Conservation (phyloP, 495 filamentous ascomycete genomes). For the Penicillium goetzii region DNA sequence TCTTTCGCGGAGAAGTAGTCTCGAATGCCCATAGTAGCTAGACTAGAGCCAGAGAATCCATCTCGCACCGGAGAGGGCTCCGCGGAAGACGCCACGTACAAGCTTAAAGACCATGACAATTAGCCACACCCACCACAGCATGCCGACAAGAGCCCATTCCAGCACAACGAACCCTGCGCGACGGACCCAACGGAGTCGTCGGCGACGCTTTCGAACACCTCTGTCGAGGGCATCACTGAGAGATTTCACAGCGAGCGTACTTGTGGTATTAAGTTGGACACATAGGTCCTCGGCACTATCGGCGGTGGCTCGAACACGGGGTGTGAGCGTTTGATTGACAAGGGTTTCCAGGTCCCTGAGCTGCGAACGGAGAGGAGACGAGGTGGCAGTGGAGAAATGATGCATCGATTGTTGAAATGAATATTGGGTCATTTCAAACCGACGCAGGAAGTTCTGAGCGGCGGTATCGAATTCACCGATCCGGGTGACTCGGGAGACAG, state of each 20-base stretch:
- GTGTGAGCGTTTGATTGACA: slow-evolving; percentile 61
- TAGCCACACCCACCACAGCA: slow-evolving; percentile 86
- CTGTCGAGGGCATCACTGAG: slow-evolving; percentile 77
- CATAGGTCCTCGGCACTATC: slow-evolving; percentile 78
- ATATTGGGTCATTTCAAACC: slow-evolving; percentile 58
- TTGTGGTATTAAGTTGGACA: slow-evolving; percentile 71
- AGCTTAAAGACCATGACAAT: slow-evolving; percentile 71
- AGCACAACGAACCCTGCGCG: slow-evolving; percentile 69
- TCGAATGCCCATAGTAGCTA: neutral
- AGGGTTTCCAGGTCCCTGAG: slow-evolving; percentile 55
- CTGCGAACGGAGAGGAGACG: slow-evolving; percentile 47
- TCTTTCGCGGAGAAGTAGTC: neutral
- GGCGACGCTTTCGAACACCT: slow-evolving; percentile 66
- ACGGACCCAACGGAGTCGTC: slow-evolving; percentile 73
- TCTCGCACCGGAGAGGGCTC: slow-evolving; percentile 57
- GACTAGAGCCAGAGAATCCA: slow-evolving; percentile 77
- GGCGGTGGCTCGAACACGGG: slow-evolving; percentile 63
- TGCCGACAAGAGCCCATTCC: slow-evolving; percentile 78
- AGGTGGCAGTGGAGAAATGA: slow-evolving; percentile 51
- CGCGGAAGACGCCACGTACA: slow-evolving; percentile 61
- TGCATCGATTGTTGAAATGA: slow-evolving; percentile 58
- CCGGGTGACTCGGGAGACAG: slow-evolving; percentile 56
- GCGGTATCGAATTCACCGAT: slow-evolving; percentile 71
- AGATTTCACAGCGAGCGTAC: slow-evolving; percentile 75
- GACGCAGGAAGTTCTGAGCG: slow-evolving; percentile 60